Conservation (phyloP, 345 rosid species). For the Corymbia maculata region DNA sequence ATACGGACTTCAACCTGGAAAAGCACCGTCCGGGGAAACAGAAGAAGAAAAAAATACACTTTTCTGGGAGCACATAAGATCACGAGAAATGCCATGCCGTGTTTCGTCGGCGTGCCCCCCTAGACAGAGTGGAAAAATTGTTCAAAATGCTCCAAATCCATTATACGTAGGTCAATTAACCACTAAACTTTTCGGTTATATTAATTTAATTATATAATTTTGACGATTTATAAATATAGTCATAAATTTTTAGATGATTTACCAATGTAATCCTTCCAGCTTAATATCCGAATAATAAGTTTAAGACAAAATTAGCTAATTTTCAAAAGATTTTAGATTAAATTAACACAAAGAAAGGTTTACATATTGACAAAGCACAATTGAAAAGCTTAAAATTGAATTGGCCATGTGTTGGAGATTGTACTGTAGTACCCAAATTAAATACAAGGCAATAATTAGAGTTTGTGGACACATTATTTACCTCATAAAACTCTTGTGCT, state of each 20-base stretch:
- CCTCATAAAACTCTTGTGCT: neutral
- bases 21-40: neutral
- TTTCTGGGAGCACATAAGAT: neutral
- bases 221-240: no score
- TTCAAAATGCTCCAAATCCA: no score
- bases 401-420: neutral
- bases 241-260: no score
- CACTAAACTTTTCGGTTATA: no score
- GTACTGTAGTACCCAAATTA: neutral
- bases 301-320: fast-evolving
- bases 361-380: neutral
- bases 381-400: no score
- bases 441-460: neutral
- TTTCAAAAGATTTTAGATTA: no score
- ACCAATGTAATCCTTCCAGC: neutral
- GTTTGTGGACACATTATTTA: neutral
- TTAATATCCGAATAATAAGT: no score
- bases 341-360: fast-evolving
- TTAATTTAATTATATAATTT: no score
- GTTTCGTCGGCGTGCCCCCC: neutral
- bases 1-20: neutral
- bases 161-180: fast-evolving
- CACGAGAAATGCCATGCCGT: neutral
- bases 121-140: neutral
- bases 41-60: fast-evolving